phyloP scores from a whole-genome alignment of 768 basidiomycete species.

The Inosperma sp. region DNA sequence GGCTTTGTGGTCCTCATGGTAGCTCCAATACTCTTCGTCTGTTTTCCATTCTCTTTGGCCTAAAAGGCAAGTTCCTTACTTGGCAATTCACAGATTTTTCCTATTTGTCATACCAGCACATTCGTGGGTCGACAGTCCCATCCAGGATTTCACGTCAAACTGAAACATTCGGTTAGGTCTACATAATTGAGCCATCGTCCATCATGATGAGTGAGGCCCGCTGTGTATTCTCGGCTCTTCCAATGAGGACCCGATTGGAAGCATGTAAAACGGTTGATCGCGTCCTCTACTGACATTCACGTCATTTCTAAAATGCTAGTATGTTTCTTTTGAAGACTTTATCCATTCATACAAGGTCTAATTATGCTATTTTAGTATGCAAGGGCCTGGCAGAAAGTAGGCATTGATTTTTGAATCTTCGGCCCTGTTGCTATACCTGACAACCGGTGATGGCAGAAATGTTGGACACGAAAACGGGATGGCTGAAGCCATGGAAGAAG shows the following conservation, averaged over 20 bases:
- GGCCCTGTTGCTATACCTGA: constrained; percentile 37
- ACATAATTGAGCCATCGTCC: constrained; percentile 76
- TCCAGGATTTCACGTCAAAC: constrained; percentile 4
- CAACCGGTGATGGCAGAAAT: constrained; percentile 25
- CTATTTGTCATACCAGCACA: constrained; percentile 61
- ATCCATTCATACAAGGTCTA: background rate
- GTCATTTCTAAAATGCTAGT: constrained; percentile 73
- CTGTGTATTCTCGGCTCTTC: constrained; percentile 44
- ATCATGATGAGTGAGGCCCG: constrained; percentile 54
- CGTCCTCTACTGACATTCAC: constrained; percentile 75
- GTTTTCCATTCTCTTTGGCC: constrained; percentile 28
- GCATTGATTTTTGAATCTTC: constrained; percentile 76
- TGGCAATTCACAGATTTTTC: too few relatives aligned
- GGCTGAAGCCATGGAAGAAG: constrained; percentile 25
- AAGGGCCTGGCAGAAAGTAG: constrained; percentile 59
- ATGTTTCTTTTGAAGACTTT: constrained; percentile 16
- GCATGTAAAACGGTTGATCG: constrained; percentile 50
- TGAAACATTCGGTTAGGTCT: constrained; percentile 49
- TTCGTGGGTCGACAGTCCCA: constrained; percentile 51
- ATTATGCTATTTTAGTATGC: constrained; percentile 38
- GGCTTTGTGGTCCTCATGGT: constrained; percentile 75
- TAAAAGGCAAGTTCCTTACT: too few relatives aligned
- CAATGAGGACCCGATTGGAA: constrained; percentile 59
- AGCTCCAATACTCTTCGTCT: constrained; percentile 73
- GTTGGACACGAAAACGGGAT: constrained; percentile 24